Conservation (phyloP, 768 basidiomycete species). For the Trametes sanguinea region DNA sequence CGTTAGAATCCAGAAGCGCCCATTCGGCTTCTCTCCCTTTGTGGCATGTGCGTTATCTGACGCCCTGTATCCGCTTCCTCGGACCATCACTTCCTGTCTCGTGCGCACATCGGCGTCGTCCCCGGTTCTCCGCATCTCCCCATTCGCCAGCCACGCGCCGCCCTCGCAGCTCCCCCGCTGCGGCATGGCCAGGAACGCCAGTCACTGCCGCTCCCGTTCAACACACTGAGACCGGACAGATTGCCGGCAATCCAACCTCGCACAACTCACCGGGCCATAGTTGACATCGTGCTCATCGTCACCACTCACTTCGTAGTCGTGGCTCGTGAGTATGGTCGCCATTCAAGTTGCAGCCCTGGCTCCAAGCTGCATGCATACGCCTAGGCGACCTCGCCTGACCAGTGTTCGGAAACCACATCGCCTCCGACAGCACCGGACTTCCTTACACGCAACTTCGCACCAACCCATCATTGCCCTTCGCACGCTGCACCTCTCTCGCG, state of each 20-base stretch:
- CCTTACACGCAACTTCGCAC: neutral
- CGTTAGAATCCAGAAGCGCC: neutral
- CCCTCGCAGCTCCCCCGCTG: neutral
- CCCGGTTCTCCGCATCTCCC: neutral
- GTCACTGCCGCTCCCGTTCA: neutral
- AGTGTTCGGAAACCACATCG: neutral
- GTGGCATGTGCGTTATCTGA: neutral
- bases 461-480: neutral
- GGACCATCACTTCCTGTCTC: neutral
- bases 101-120: neutral
- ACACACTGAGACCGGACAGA: neutral
- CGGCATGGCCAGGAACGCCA: neutral
- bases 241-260: neutral
- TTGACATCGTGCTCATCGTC: too few species aligned
- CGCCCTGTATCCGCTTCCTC: constrained; percentile 1
- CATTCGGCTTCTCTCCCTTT: neutral
- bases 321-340: too few species aligned
- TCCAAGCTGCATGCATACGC: neutral
- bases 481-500: neutral
- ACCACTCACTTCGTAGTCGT: too few species aligned
- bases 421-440: constrained; percentile 9
- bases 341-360: too few species aligned
- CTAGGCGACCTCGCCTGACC: neutral
- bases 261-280: neutral
- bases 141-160: neutral